Percentiles rank a stretch among this genome's conserved stretches.
These are phyloP conservation scores for Astragalus glycyphyllos DNA, from an alignment of 306 rosid species.

Conservation along the genomic window DNA sequence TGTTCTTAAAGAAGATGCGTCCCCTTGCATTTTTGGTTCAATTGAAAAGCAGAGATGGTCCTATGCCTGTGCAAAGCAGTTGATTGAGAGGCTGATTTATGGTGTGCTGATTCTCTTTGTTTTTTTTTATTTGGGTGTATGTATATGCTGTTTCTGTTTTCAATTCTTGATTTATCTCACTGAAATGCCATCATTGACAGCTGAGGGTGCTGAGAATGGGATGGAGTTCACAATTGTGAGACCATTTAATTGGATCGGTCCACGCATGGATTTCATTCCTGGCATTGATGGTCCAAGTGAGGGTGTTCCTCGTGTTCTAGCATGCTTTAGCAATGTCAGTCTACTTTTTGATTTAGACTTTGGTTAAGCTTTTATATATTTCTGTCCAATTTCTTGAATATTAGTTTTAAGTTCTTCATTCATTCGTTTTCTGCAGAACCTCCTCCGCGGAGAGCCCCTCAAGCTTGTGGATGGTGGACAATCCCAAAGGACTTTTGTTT, in stretches of 20 bases:
- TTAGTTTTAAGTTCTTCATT: conserved; percentile 13
- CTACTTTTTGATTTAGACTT: neutral
- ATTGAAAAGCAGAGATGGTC: conserved; percentile 98
- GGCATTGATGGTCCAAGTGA: conserved; percentile 98
- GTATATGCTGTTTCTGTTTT: neutral
- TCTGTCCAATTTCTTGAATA: neutral
- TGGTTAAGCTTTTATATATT: neutral
- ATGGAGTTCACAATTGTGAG: conserved; percentile 88
- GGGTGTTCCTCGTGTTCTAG: conserved; percentile 96
- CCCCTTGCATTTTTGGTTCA: conserved; percentile 94
- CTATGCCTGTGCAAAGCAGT: conserved; percentile 93
- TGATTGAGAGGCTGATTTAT: conserved; percentile 91
- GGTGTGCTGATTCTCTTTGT: conserved; percentile 51
- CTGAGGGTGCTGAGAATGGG: conserved; percentile 97
- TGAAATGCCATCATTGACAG: conserved; percentile 47
- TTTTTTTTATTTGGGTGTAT: neutral
- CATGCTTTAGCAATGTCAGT: conserved; percentile 87
- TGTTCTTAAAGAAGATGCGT: conserved; percentile 76
- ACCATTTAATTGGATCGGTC: conserved; percentile 97
- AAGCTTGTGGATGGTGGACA: conserved; percentile 96
- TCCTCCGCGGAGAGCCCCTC: conserved; percentile 88
- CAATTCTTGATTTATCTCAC: conserved; percentile 10
- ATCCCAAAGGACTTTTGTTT: conserved; percentile 91
- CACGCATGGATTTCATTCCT: conserved; percentile 96
- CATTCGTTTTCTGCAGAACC: conserved; percentile 64